Percentiles rank a stretch among this genome's conserved stretches.
phyloP scores from a whole-genome alignment of 208 protist species.

The Naegleria lovaniensis region DNA sequence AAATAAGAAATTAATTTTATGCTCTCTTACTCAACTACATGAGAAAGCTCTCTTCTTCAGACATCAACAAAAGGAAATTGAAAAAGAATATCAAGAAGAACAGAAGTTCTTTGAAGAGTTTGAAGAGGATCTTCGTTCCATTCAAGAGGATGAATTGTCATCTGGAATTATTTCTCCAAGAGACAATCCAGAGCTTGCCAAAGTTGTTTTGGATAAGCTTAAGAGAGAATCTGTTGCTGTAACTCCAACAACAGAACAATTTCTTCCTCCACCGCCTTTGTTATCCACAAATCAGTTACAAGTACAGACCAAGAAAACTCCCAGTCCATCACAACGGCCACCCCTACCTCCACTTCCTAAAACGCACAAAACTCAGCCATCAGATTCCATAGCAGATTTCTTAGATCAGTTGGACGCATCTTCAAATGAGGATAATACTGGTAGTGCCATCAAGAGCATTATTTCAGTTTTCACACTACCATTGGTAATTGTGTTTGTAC shows the following conservation, averaged over 20 bases:
- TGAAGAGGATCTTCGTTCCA: neutral
- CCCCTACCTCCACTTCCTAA: neutral
- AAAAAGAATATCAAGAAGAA: neutral
- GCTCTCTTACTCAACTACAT: neutral
- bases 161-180: neutral
- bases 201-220: neutral
- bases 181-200: neutral
- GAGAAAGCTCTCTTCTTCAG: neutral
- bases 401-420: neutral
- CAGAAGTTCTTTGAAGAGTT: neutral
- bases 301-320: neutral
- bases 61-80: neutral
- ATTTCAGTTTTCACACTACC: neutral
- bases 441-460: neutral
- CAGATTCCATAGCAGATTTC: neutral
- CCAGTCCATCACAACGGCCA: neutral
- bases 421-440: neutral
- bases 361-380: neutral
- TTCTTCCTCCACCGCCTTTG: neutral
- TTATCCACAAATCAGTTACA: neutral
- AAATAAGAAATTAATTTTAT: neutral
- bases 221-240: neutral
- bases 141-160: neutral
- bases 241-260: neutral
- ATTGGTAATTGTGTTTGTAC: neutral